Evolutionary conservation across 192 early-diverging fungal species (phyloP).

Genomic region (Coemansia sp.): DNA sequence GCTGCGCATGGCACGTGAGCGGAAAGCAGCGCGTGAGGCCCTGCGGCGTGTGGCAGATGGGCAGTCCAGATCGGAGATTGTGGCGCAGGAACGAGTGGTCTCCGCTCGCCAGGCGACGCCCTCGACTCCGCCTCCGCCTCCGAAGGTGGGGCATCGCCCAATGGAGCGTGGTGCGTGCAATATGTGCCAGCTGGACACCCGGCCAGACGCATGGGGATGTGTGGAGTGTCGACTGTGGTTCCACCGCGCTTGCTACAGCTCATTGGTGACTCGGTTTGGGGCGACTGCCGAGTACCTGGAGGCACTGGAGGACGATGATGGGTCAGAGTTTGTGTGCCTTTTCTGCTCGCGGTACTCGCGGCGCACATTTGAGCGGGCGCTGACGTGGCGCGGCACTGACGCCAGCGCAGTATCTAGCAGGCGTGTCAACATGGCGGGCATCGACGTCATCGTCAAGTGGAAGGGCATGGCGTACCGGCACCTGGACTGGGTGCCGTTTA

Average conservation of each 20-base stretch:
- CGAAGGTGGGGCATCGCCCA: background rate
- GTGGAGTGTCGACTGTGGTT: slow-evolving; percentile 7
- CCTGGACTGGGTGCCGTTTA: slow-evolving; percentile 35
- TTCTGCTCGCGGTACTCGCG: slow-evolving; percentile 12
- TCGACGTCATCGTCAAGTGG: slow-evolving; percentile 36
- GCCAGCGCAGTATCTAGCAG: background rate
- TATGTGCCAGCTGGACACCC: background rate
- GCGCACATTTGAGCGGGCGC: slow-evolving; percentile 1
- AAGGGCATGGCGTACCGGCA: slow-evolving; percentile 28
- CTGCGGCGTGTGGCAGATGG: background rate
- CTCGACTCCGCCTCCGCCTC: background rate
- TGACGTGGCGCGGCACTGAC: slow-evolving; percentile 18
- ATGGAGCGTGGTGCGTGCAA: background rate
- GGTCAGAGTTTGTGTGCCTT: slow-evolving; percentile 5
- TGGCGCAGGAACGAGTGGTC: background rate
- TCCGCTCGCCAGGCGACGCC: background rate
- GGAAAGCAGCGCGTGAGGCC: background rate
- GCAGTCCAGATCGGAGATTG: background rate
- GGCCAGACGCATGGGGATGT: background rate
- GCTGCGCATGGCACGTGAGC: background rate
- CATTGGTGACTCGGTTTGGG: slow-evolving; percentile 2
- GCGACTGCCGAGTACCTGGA: background rate
- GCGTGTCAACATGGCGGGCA: background rate
- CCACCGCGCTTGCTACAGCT: slow-evolving; percentile 12
- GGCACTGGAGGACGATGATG: background rate